Evolutionary conservation across 306 rosid genomes (phyloP), one percentile per base, ranked within the genome.

Genomic region (Quercus robur): DNA sequence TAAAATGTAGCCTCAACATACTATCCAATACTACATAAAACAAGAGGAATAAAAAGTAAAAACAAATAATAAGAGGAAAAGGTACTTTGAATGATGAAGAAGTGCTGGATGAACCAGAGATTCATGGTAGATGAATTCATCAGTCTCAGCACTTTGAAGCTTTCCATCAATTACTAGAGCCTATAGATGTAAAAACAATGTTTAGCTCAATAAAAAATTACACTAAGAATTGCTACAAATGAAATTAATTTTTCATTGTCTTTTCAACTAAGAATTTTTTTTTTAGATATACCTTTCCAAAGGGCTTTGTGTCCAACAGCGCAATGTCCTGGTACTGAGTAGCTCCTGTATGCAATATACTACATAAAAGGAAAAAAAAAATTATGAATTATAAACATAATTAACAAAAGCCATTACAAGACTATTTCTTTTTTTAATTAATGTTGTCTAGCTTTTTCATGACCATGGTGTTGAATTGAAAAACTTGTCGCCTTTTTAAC

Each of bases 91-190:
- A 81, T 94, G 94, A 82, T 94, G 94, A 72, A 94, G 94, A 75
- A 94, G 94, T 69, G 98, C 77, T 0, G 98, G 98, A 74, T 94
- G 98, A 84, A 93, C 97, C 78, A 92, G 98, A 85, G 93, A 90
- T 75, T 94, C 98, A 84, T 94, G 98, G 92, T 94, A 94, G 76
- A 94, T 88, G 78, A 94, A 94, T 76, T 94, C 98, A 86, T 94
- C 98, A 75, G 89, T 94, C 83, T 94, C 97, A 41, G 98, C 97
- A 84, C 98, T 94, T 81, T 94, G 98, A 81, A 94, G 98, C 86
- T 94, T 94, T 62, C 98, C 98, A 87, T 94, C 98, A 80, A 94
- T 93, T 31, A 94, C 98, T 58, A 94, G 77, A 25, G 97, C 98
- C 98, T 91, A 88, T 38, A 75, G 26, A 74, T 61, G 26, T 26